Evolutionary conservation across 768 basidiomycete genomes (phyloP), one percentile per base, ranked within the genome.

Genomic region (Xerocomus potaroensis): DNA sequence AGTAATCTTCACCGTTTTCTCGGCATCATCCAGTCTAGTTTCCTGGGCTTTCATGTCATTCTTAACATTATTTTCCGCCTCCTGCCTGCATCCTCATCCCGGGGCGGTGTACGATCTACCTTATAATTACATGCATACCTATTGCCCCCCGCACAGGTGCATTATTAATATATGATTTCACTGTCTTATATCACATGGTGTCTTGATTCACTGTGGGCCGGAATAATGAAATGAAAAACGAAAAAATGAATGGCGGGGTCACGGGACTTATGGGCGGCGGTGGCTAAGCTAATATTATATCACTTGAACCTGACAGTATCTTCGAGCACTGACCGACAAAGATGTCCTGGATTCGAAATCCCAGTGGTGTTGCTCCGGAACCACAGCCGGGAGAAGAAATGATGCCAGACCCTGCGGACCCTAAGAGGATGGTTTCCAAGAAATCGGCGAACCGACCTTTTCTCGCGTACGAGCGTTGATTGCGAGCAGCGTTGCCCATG

Each of bases 391-490:
- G 73, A 10, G 65, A 70, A 41, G 71, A 78, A 45, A 78, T 78
- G 66, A 79, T 81, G 4, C 63, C 70, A 54, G 86, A 88, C 66
- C 84, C 85, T 45, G 53, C 66, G 43, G 78, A 83, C 50, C 78
- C 83, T 2, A 74, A 77, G 48, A 77, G 87, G 55, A 77, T 79
- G 73, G 88, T 94, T 31, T 79, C 84, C 22, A 80, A 78, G 53
- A 95, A 94, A 71, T 68, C 80, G 34, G 89, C 91, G 24, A 96
- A 95, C 69, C 73, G 75, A 49, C 89, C 93, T 8, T 92, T 90
- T 68, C 77, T 94, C 23, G 80, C 80, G 81, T 91, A 71, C 53
- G 83, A 76, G 31, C 59, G 64, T 24, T 32, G 10, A 14, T 16
- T 10, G 21, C n/a, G n/a, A n/a, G n/a, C 14, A 35, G 21, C 30